Evolutionary conservation across 805 yeast genomes (phyloP), one percentile per base, ranked within the genome.

Genomic region (Babjeviella inositovora): DNA sequence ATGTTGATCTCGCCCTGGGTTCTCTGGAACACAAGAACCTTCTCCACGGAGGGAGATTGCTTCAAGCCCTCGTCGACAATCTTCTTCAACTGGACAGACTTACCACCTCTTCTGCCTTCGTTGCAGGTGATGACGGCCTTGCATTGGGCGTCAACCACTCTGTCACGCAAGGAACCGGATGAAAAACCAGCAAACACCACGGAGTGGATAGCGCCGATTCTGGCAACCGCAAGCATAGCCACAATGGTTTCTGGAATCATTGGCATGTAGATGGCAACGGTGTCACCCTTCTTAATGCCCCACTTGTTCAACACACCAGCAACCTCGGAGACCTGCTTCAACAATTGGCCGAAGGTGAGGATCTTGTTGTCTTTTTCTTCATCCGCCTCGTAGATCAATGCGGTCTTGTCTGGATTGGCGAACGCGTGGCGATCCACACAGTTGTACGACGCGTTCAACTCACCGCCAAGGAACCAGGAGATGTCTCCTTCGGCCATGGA

Each of bases 181-280:
- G 77, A 67, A 48, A 79, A 79, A 5, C 93, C 93, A 14, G 92
- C 92, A 53, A 79, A 79, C 15, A 79, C 74, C 17, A 77, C 90
- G 3, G 87, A 74, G 47, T 79, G 93, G 29, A 77, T 56, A 8
- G 92, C 93, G 38, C 93, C 92, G 32, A 79, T 55, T 49, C 93
- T 62, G 19, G 68, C 64, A 39, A 77, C 74, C 13, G 93, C 92
- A 48, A 79, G 51, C 56, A 79, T 50, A 14, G 90, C 68, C 27
- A 74, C 55, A 24, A 79, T 50, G 18, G 90, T 85, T 43, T 76
- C 80, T 21, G 85, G 76, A 32, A 71, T 73, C 90, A 77, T 79
- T 38, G 93, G 93, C 55, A 79, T 57, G 45, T 79, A 79, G 25
- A 79, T 77, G 13, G 90, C 90, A 27, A 79, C 87, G 10, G 84